Evolutionary conservation across 306 rosid species (phyloP).

Genomic region (Ormosia semicastrata): DNA sequence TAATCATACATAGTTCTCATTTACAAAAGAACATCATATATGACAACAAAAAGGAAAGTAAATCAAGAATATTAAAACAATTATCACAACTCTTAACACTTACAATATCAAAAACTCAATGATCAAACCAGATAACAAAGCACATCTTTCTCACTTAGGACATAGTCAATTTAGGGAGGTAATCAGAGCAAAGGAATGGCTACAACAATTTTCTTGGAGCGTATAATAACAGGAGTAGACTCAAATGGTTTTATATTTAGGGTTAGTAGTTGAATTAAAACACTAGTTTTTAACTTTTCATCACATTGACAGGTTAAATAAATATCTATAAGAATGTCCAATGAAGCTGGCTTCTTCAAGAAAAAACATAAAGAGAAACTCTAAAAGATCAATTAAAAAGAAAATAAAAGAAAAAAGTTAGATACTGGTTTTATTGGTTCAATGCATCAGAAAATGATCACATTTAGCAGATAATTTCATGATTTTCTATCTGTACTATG

Average conservation of each 20-base stretch:
- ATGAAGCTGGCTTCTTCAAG: background rate
- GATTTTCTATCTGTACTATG: background rate
- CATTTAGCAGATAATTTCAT: background rate
- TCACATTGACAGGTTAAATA: background rate
- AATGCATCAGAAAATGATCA: background rate
- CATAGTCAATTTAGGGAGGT: background rate
- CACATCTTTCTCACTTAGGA: constrained; percentile 2
- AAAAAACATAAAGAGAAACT: background rate
- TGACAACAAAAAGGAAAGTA: constrained; percentile 20
- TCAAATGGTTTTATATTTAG: background rate
- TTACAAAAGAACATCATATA: constrained; percentile 20
- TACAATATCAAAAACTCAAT: constrained; percentile 7
- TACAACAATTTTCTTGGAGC: background rate
- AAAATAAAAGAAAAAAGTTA: background rate
- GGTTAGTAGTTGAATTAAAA: background rate
- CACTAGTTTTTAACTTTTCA: background rate
- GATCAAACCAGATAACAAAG: constrained; percentile 17
- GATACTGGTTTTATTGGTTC: background rate
- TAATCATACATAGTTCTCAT: background rate
- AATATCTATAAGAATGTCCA: background rate
- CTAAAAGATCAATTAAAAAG: background rate
- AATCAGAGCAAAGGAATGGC: background rate
- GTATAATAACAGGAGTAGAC: background rate
- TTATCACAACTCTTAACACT: background rate
- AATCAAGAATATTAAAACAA: background rate